These are phyloP conservation scores for Vanderwaltozyma polyspora DNA, from an alignment of 805 yeast species.

Conservation along the genomic window DNA sequence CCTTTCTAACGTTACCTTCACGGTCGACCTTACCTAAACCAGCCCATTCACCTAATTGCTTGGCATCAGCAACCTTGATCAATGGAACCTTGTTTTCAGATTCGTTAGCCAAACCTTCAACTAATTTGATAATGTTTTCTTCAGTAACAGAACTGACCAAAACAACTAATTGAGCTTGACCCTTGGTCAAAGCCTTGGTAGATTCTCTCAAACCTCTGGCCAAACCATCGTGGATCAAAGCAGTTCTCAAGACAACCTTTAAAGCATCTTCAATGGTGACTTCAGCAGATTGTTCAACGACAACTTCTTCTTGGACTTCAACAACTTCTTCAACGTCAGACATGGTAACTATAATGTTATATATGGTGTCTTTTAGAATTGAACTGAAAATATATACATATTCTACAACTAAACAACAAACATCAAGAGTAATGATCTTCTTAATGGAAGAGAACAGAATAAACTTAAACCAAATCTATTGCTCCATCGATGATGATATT, in stretches of 20 bases:
- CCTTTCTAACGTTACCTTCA: constrained; percentile 99
- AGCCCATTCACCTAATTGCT: constrained; percentile 99
- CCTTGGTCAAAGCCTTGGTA: constrained; percentile 93
- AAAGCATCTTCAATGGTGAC: constrained; percentile 96
- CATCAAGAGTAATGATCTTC: no score
- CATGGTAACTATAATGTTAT: constrained; percentile 34
- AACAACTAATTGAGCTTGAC: constrained; percentile 95
- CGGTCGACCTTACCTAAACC: constrained; percentile 99
- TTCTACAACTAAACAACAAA: no score
- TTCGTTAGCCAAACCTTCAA: constrained; percentile 98
- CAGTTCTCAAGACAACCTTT: constrained; percentile 93
- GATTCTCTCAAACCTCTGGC: constrained; percentile 99
- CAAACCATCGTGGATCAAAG: constrained; percentile 97
- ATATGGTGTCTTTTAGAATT: background rate
- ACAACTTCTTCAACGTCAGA: constrained; percentile 91
- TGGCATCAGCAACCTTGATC: constrained; percentile 98
- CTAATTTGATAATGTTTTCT: constrained; percentile 89
- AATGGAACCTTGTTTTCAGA: constrained; percentile 92
- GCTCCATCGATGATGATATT: no score
- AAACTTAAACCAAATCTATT: no score
- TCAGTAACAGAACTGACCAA: constrained; percentile 97
- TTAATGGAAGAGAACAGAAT: no score
- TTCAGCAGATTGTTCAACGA: constrained; percentile 73
- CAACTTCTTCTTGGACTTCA: constrained; percentile 73
- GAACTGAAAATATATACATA: no score